These are phyloP conservation scores for Parathielavia hyrcaniae DNA, from an alignment of 495 filamentous ascomycete genomes.

Conservation along the genomic window DNA sequence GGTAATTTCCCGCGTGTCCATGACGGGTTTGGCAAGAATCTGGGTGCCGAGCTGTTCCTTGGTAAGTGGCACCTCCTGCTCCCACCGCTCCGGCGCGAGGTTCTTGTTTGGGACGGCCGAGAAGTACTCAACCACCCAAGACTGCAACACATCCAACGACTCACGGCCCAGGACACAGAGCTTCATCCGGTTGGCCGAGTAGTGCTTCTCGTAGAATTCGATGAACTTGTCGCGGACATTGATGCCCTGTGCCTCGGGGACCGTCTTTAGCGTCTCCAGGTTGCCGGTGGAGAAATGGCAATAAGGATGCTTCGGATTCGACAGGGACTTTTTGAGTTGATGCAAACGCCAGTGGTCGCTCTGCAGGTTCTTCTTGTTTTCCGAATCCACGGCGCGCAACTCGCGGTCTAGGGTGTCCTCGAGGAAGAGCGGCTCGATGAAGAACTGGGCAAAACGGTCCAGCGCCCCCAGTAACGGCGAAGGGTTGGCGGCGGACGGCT, in stretches of 20 bases:
- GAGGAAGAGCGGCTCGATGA: slow-evolving; percentile 85
- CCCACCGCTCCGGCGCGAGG: slow-evolving; percentile 75
- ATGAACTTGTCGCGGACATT: slow-evolving; percentile 93
- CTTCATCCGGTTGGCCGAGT: slow-evolving; percentile 96
- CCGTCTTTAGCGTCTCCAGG: slow-evolving; percentile 78
- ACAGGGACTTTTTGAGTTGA: slow-evolving; percentile 85
- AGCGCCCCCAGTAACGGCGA: slow-evolving; percentile 84
- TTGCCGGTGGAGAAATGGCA: slow-evolving; percentile 95
- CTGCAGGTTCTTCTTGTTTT: slow-evolving; percentile 99
- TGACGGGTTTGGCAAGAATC: slow-evolving; percentile 92
- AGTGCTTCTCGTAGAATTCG: slow-evolving; percentile 81
- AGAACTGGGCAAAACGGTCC: slow-evolving; percentile 97
- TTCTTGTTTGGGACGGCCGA: slow-evolving; percentile 78
- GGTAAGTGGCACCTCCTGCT: slow-evolving; percentile 61
- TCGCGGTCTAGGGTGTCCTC: slow-evolving; percentile 87
- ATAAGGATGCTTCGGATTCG: slow-evolving; percentile 88
- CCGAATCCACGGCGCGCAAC: slow-evolving; percentile 88
- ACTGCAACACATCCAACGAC: slow-evolving; percentile 77
- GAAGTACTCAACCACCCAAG: slow-evolving; percentile 85
- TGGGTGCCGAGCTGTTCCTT: slow-evolving; percentile 66
- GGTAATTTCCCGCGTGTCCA: slow-evolving; percentile 80
- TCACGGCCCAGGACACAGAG: slow-evolving; percentile 86
- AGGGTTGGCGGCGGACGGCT: slow-evolving; percentile 47
- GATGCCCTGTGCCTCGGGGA: slow-evolving; percentile 73
- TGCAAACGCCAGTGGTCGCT: slow-evolving; percentile 88